Conservation (phyloP, 495 filamentous ascomycete species). For the Pyrenopolyporus hunteri region DNA sequence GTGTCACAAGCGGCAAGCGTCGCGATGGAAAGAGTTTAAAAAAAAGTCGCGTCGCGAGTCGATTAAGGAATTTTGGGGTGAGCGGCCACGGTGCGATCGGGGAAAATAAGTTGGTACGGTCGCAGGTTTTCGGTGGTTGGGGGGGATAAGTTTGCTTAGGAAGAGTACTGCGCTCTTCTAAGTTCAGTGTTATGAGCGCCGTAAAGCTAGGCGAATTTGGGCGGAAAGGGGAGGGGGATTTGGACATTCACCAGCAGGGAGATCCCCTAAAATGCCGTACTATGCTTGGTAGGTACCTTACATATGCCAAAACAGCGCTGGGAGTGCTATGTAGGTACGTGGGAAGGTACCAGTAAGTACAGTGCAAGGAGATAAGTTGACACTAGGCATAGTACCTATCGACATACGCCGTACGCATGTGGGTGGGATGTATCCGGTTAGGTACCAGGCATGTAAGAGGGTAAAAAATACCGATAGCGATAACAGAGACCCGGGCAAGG, state of each 20-base stretch:
- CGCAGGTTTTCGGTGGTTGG: slow-evolving; percentile 37
- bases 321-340: background rate
- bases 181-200: slow-evolving; percentile 9
- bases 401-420: background rate
- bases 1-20: slow-evolving; percentile 51
- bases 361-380: slow-evolving; percentile 1
- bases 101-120: slow-evolving; percentile 41
- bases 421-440: too few species aligned
- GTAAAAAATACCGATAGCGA: slow-evolving; percentile 6
- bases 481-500: background rate
- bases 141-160: slow-evolving; percentile 17
- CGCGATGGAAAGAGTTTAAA: slow-evolving; percentile 52
- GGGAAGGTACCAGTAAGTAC: background rate
- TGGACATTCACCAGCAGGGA: background rate
- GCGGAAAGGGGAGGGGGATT: background rate
- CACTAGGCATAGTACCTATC: background rate
- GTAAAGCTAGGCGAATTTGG: background rate
- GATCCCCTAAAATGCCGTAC: background rate
- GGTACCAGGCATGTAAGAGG: background rate
- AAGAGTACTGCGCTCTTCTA: background rate
- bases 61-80: slow-evolving; percentile 37
- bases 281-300: background rate
- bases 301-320: background rate
- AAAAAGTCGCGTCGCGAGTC: slow-evolving; percentile 60
- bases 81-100: slow-evolving; percentile 41